These are phyloP conservation scores for Gypsophila paniculata DNA, from an alignment of 179 eudicot genomes.

Conservation along the genomic window DNA sequence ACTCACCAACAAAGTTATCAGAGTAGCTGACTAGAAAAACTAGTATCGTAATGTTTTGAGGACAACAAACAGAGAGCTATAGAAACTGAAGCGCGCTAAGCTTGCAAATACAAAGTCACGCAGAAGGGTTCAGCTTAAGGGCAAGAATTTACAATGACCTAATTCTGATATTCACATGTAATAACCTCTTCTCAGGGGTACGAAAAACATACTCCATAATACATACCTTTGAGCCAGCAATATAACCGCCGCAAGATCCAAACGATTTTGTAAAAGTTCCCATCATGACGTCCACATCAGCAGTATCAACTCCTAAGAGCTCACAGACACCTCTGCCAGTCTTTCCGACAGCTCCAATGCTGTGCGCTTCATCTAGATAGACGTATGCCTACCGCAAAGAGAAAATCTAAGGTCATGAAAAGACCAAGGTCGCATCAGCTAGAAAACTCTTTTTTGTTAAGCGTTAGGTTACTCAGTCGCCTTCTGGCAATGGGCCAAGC, in stretches of 20 bases:
- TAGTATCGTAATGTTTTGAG: neutral
- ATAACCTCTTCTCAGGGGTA: neutral
- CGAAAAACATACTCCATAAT: neutral
- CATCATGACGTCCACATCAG: constrained; percentile 98
- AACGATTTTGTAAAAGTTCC: constrained; percentile 98
- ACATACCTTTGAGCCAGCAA: constrained; percentile 93
- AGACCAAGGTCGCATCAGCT: constrained; percentile 93
- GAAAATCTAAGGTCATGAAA: constrained; percentile 71
- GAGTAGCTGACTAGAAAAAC: neutral
- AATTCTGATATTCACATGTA: neutral
- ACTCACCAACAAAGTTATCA: neutral
- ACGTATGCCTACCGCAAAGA: constrained; percentile 63
- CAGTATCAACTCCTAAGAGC: constrained; percentile 94
- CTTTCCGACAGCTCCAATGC: constrained; percentile 97
- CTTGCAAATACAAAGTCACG: neutral
- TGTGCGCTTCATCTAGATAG: constrained; percentile 95
- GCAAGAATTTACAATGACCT: neutral
- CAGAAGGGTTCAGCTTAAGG: neutral
- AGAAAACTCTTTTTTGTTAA: constrained; percentile 95
- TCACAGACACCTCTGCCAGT: constrained; percentile 96
- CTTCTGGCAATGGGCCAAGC: no score
- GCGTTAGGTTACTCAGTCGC: constrained; percentile 28
- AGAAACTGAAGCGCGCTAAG: neutral
- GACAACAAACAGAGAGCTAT: neutral
- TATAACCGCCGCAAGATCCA: constrained; percentile 97